Base-by-base conservation (phyloP, 2,329 filamentous ascomycete species). In the Epichloe baconii region DNA sequence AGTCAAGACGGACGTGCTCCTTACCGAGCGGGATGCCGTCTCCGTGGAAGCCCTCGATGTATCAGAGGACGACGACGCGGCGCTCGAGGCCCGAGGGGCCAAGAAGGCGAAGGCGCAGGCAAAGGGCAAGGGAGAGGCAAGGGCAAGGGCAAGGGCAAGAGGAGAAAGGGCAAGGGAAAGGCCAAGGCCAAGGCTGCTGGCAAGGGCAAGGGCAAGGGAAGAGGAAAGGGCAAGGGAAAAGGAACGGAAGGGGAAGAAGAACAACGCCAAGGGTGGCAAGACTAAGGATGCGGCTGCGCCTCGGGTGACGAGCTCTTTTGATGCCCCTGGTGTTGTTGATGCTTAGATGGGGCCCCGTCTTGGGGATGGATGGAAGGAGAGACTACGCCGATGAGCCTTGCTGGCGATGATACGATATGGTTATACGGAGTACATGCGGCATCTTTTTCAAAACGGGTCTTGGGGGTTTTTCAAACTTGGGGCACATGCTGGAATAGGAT, bases 281-380 rank as follows among this genome's bases (percentile, higher is more conserved):
- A n/a, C 36, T 7, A 15, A 41, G n/a, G 15, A 15, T 11, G 47
- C 40, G 5, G 21, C 23, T 31, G 21, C 38, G 11, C 15, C 38
- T 1, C 4, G 38, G 36, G 43, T 41, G 14, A 46, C 35, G 11
- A 46, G 21, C 36, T 34, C 49, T 19, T 35, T 50, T 5, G 43
- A 46, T 31, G 49, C 49, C 11, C 42, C 36, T 14, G 49, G 49
- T 14, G 36, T 46, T n/a, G 47, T 49, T 14, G 42, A 44, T 38
- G 36, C 36, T 38, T 38, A 38, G 36, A 38, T 5, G 12, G 36
- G 36, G 36, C 36, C 23, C 23, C 23, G 23, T 26, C 23, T 26
- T 2, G 23, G 23, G 23, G 6, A 23, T 6, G 23, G 23, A 23
- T 23, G 23, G 23, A 23, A 6, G 23, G 23, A 23, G 6, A 23